Percentiles rank a stretch among this genome's conserved stretches.
Conservation (phyloP, 768 basidiomycete species). For the Lactarius pseudohatsudake region DNA sequence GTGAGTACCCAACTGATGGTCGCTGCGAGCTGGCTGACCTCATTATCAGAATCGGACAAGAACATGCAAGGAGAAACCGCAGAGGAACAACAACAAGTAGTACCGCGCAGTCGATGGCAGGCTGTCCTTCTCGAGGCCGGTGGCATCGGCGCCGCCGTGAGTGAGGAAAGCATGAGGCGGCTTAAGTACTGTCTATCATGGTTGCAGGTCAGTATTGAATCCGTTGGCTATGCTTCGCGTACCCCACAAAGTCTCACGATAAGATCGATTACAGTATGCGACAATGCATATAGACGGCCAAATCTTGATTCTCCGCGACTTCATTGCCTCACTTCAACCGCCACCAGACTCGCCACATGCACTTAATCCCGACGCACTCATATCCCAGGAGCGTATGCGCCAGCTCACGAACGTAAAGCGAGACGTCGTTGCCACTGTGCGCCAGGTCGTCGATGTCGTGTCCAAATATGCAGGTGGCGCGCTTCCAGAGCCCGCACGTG, state of each 20-base stretch:
- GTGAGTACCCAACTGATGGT: not conserved
- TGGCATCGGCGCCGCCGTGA: slow-evolving; percentile 82
- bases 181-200: slow-evolving; percentile 85
- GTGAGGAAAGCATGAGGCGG: slow-evolving; percentile 87
- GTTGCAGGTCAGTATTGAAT: slow-evolving; percentile 62
- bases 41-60: slow-evolving; percentile 14
- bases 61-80: slow-evolving; percentile 17
- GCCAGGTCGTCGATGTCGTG: slow-evolving; percentile 86
- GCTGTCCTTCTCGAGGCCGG: slow-evolving; percentile 83
- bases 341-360: slow-evolving; percentile 39
- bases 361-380: slow-evolving; percentile 35
- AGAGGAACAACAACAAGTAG: slow-evolving; percentile 52
- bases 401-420: slow-evolving; percentile 73
- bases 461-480: slow-evolving; percentile 83
- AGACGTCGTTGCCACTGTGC: slow-evolving; percentile 86
- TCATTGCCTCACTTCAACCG: slow-evolving; percentile 69
- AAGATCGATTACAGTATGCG: slow-evolving; percentile 58
- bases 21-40: slow-evolving; percentile 5
- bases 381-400: slow-evolving; percentile 49
- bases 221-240: not conserved
- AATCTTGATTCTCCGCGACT: slow-evolving; percentile 79
- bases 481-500: slow-evolving; percentile 79
- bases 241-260: slow-evolving; percentile 3
- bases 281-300: slow-evolving; percentile 86
- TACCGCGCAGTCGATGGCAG: slow-evolving; percentile 81